Evolutionary conservation across 2,329 filamentous ascomycete genomes (phyloP), one percentile per base, ranked within the genome.

Genomic region (Daldinia eschscholtzii): DNA sequence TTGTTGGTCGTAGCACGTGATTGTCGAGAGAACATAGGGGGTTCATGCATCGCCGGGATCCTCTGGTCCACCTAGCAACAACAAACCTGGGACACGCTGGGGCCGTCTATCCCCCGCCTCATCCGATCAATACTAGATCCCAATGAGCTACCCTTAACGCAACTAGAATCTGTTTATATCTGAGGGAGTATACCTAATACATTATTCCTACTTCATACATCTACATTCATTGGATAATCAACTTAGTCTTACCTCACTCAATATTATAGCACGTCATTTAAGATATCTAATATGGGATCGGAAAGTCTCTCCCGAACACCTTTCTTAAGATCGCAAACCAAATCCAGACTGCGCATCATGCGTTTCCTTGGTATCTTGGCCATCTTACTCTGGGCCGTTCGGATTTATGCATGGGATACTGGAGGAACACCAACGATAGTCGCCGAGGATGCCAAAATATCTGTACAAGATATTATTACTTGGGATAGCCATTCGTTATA

Each of bases 401-500:
- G 61, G 28, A 48, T 55, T 23, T 52, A 67, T 58, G 44, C 20
- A 10, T 58, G 55, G 37, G 13, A n/a, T 41, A 39, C n/a, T n/a
- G 26, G 28, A 30, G 44, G 35, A n/a, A 6, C 39, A 4, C 35
- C 46, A 5, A 42, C 50, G 9, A 53, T 28, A 53, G 18, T 53
- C n/a, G 15, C 20, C 15, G 41, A 53, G 52, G 41, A 61, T 30
- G 42, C 41, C 20, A 48, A 35, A 37, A 53, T 5, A 18, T 58
- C 50, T 13, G 39, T 56, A 39, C 65, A 66, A 13, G 52, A 67
- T 33, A 44, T 70, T 7, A 86, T 90, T 13, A 91, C 88, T 55
- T 92, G 89, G 88, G 90, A 92, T 73, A 83, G 89, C 63, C 83
- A 91, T 70, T 90, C 89, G 1, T 79, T 92, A 4, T 88, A 89